Evolutionary conservation across 2,329 filamentous ascomycete genomes (phyloP).

Genomic region (Phialophora tarda): DNA sequence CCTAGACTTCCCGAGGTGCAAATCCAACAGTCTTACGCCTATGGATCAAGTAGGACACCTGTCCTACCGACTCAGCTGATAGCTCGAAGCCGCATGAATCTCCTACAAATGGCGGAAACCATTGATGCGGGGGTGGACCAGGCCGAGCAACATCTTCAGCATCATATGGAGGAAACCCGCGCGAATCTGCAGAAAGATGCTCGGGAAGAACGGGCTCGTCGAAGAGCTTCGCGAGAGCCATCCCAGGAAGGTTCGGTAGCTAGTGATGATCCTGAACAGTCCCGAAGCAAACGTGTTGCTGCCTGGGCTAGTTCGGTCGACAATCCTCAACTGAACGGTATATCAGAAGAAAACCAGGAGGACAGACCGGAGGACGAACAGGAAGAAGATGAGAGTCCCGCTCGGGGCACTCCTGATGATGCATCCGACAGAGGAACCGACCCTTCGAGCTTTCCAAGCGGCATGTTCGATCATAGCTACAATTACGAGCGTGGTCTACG

Average conservation of each 20-base stretch:
- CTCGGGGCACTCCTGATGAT: slow-evolving; percentile 24
- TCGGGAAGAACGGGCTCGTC: slow-evolving; percentile 37
- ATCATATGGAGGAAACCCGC: slow-evolving; percentile 30
- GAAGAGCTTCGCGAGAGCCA: slow-evolving; percentile 37
- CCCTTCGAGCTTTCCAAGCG: slow-evolving; percentile 39
- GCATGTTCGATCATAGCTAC: slow-evolving; percentile 39
- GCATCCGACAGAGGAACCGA: slow-evolving; percentile 33
- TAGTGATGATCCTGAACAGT: slow-evolving; percentile 30
- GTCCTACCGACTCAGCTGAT: slow-evolving; percentile 46
- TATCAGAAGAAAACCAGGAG: slow-evolving; percentile 31
- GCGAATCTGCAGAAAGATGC: slow-evolving; percentile 31
- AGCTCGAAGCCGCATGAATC: slow-evolving; percentile 42
- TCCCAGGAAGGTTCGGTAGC: slow-evolving; percentile 36
- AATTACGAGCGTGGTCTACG: slow-evolving; percentile 39
- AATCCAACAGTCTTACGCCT: slow-evolving; percentile 49
- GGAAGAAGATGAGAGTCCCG: slow-evolving; percentile 7
- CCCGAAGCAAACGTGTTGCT: slow-evolving; percentile 32
- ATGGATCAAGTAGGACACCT: slow-evolving; percentile 47
- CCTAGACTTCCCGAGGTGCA: slow-evolving; percentile 47
- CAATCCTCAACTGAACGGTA: slow-evolving; percentile 33
- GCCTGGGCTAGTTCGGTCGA: slow-evolving; percentile 36
- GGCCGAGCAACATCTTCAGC: slow-evolving; percentile 35
- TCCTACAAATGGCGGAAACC: slow-evolving; percentile 44
- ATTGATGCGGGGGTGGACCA: slow-evolving; percentile 45
- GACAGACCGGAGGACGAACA: not conserved